A percentile compares a stretch with the other conserved stretches of the same genome.
Evolutionary conservation across 139 green algal species (phyloP).

Genomic region (Picochlorum costavermella): DNA sequence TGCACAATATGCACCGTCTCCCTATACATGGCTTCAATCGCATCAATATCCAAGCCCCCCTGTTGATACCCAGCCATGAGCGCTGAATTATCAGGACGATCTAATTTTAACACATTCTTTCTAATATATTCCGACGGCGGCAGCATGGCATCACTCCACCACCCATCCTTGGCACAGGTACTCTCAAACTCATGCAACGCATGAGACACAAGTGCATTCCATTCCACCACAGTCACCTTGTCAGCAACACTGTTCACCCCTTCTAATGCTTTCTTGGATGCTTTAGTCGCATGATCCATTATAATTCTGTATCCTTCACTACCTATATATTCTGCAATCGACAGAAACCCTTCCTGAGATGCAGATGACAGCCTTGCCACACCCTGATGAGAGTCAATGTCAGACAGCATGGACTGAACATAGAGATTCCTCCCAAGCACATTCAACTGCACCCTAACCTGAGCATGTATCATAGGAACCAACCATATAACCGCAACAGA

Average conservation of each 20-base stretch:
- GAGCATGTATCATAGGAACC: constrained; percentile 56
- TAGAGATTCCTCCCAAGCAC: constrained; percentile 67
- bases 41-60: constrained; percentile 24
- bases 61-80: constrained; percentile 15
- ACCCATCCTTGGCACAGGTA: no score
- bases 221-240: neutral
- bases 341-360: constrained; percentile 42
- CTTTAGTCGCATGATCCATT: neutral
- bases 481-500: constrained; percentile 40
- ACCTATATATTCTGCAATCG: constrained; percentile 33
- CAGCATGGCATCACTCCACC: constrained; percentile 13
- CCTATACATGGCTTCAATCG: constrained; percentile 26
- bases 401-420: constrained; percentile 43
- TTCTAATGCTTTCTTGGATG: constrained; percentile 5
- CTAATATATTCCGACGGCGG: constrained; percentile 9
- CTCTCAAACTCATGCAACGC: no score
- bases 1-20: constrained; percentile 27
- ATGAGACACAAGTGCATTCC: neutral
- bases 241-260: constrained; percentile 4
- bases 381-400: constrained; percentile 8
- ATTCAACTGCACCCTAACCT: constrained; percentile 69
- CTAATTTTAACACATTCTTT: constrained; percentile 3
- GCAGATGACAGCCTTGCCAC: constrained; percentile 8
- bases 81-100: constrained; percentile 22
- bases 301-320: constrained; percentile 12